These are phyloP conservation scores for Aspergillus pseudonomiae DNA, from an alignment of 2,329 filamentous ascomycete genomes.

Conservation along the genomic window DNA sequence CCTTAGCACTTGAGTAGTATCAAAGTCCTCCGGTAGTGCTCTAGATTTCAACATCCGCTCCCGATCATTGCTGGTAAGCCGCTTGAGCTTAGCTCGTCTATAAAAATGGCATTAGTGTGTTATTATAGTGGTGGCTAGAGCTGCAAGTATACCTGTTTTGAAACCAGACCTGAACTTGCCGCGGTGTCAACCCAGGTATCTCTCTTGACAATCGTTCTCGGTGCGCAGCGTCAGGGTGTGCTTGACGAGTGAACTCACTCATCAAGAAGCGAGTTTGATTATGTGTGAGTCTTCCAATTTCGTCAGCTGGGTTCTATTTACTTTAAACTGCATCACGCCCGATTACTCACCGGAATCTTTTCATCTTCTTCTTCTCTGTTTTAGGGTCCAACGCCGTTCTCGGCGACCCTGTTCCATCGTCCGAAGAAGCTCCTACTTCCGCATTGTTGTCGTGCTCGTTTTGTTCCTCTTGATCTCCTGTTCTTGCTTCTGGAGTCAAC, in stretches of 20 bases:
- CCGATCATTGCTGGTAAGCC: slow-evolving; percentile 62
- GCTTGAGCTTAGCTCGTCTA: slow-evolving; percentile 64
- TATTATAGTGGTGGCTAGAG: not conserved
- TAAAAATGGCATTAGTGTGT: slow-evolving; percentile 16
- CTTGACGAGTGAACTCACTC: slow-evolving; percentile 95
- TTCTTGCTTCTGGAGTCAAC: slow-evolving; percentile 15
- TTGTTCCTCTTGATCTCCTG: slow-evolving; percentile 12
- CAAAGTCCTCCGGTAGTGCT: slow-evolving; percentile 62
- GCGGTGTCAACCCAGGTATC: slow-evolving; percentile 86
- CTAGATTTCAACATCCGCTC: slow-evolving; percentile 64
- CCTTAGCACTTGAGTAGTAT: slow-evolving; percentile 62
- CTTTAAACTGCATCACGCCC: not conserved
- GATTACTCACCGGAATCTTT: slow-evolving; percentile 44
- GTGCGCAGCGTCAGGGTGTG: slow-evolving; percentile 89
- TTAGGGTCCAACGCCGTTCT: slow-evolving; percentile 31
- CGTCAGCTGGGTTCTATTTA: slow-evolving; percentile 1
- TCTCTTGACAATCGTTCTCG: slow-evolving; percentile 83
- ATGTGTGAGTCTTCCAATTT: slow-evolving; percentile 72
- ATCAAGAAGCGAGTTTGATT: slow-evolving; percentile 97
- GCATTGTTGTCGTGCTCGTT: slow-evolving; percentile 23
- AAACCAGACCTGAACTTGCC: slow-evolving; percentile 98
- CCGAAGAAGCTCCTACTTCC: slow-evolving; percentile 29
- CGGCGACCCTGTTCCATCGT: slow-evolving; percentile 31
- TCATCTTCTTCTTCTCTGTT: slow-evolving; percentile 47
- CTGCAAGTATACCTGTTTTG: slow-evolving; percentile 76